Percentiles rank a stretch among this genome's conserved stretches.
These are phyloP conservation scores for Cicer bijugum DNA, from an alignment of 306 rosid species.

Conservation along the genomic window DNA sequence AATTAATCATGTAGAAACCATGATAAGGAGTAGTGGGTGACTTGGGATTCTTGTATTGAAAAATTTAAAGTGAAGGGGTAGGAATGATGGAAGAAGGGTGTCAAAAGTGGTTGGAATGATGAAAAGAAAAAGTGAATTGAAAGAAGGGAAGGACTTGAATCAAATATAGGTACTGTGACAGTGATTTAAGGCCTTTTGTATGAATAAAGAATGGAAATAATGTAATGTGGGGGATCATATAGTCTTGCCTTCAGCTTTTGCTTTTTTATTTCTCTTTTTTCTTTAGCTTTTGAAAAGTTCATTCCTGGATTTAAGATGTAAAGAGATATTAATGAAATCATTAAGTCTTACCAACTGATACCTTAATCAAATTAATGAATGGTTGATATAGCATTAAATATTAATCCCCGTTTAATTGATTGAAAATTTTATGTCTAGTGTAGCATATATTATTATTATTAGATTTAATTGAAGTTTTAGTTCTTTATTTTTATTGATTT, in stretches of 20 bases:
- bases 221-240: constrained; percentile 58
- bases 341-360: constrained; percentile 47
- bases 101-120: constrained; percentile 61
- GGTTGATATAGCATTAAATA: constrained; percentile 2
- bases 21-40: constrained; percentile 43
- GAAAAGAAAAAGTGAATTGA: constrained; percentile 55
- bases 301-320: constrained; percentile 52
- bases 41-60: constrained; percentile 53
- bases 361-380: constrained; percentile 41
- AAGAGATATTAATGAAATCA: constrained; percentile 38
- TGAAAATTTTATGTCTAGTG: background rate
- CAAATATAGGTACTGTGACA: constrained; percentile 51
- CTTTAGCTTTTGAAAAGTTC: constrained; percentile 59
- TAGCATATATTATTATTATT: background rate
- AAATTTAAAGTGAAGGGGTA: constrained; percentile 42
- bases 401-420: constrained; percentile 21
- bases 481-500: too few relatives aligned
- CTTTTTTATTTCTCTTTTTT: constrained; percentile 51
- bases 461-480: too few relatives aligned
- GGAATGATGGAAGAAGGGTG: constrained; percentile 70
- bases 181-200: constrained; percentile 56
- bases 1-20: constrained; percentile 23
- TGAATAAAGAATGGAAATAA: constrained; percentile 53
- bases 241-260: constrained; percentile 51
- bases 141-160: constrained; percentile 50